Conservation (phyloP, 305 asterid genomes). For the Fraxinus albicans region DNA sequence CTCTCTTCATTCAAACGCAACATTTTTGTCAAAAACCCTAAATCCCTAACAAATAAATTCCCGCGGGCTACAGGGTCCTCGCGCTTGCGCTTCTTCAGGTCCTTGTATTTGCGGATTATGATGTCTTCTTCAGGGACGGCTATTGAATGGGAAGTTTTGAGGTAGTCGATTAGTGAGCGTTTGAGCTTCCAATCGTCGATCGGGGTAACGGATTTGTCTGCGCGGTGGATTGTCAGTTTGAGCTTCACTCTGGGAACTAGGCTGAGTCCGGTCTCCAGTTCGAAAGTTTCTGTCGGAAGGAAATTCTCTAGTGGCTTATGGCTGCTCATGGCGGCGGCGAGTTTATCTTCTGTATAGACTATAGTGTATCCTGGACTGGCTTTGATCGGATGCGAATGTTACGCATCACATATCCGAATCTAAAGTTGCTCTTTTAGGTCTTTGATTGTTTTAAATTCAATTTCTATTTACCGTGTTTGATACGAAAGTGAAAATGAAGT, state of each 20-base stretch:
- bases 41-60: slow-evolving; percentile 57
- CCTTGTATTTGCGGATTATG: slow-evolving; percentile 54
- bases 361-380: neutral
- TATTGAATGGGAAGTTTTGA: slow-evolving; percentile 54
- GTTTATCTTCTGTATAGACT: neutral
- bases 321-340: slow-evolving; percentile 43
- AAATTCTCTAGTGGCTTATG: slow-evolving; percentile 29
- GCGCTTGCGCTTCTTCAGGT: slow-evolving; percentile 83
- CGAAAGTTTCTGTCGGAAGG: slow-evolving; percentile 53
- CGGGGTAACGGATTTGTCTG: slow-evolving; percentile 73
- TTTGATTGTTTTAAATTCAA: too few relatives aligned
- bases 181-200: slow-evolving; percentile 94
- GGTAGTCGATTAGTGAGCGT: slow-evolving; percentile 68
- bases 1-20: slow-evolving; percentile 32
- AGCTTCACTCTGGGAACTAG: slow-evolving; percentile 73
- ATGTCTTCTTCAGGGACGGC: slow-evolving; percentile 60
- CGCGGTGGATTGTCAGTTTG: slow-evolving; percentile 67
- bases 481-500: too few relatives aligned
- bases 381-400: neutral
- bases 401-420: too few relatives aligned
- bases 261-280: slow-evolving; percentile 67
- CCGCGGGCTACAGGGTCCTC: slow-evolving; percentile 90
- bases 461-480: too few relatives aligned
- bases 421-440: too few relatives aligned
- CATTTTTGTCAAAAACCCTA: slow-evolving; percentile 56